Base-by-base conservation (phyloP, 164 flowering plant genomes). In the Annona squamosa region DNA sequence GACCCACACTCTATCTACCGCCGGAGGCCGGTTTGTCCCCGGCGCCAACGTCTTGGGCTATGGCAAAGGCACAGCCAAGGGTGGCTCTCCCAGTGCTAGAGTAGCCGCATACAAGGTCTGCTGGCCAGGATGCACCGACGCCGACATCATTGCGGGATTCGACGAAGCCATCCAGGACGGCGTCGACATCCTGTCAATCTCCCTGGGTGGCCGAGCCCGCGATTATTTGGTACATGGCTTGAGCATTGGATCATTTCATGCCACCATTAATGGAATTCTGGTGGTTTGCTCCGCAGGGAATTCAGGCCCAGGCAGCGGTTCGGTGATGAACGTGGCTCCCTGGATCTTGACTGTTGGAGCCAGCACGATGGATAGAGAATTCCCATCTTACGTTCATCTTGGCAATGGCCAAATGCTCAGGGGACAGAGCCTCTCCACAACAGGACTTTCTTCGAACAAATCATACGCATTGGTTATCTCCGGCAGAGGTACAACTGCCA, bases 391-490 rank as follows among this genome's bases (percentile, higher is more conserved):
- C 13, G 46, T 73, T 18, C 18, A 7, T 12, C 63, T 73, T 16
- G 75, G 70, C 4, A 10, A 67, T 57, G 12, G 26, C 12, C 82
- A 79, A 52, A 87, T 80, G 1, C 81, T 76, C 83, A 63, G 81
- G 0, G 97, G 98, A 3, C 86, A 75, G 0, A 86, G 94, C 12
- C 85, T 93, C 16, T 90, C 86, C n/a, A 75, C 76, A 44, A 91
- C 90, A 13, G 84, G 80, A 19, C n/a, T 76, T 0, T 45, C 84
- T 17, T 69, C 81, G 0, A 16, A 77, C 1, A 75, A 48, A 61
- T 73, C 79, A 7, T 86, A 85, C 71, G 81, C 85, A 6, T 26
- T 72, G 43, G 78, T 86, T 3, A 78, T 19, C 19, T 82, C 72
- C 3, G 72, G 57, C 7, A 71, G 84, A 4, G 86, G 86, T 1